Evolutionary conservation across 2,329 filamentous ascomycete genomes (phyloP), one percentile per base, ranked within the genome.

Genomic region (Botrytis squamosa): DNA sequence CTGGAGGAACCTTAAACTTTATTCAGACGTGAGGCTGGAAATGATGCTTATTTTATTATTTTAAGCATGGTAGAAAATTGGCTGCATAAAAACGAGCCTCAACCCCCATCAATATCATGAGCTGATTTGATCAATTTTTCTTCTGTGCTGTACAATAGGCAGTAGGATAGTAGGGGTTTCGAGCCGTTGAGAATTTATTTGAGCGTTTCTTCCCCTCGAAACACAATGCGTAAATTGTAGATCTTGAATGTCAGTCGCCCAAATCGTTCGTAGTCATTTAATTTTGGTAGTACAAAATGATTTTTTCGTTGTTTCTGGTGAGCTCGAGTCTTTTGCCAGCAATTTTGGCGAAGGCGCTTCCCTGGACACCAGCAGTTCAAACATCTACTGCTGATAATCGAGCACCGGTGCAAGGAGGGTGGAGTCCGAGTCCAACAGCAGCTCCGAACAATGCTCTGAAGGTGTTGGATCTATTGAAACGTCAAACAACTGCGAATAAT

Each of bases 1-100:
- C 36, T 42, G 36, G 33, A 22, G 33, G 29, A 66, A 49, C 29
- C 42, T 49, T 66, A 68, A 68, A 68, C 46, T 55, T 40, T 68
- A 68, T 68, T 29, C 33, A 55, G 46, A 55, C 16, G 36, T 55
- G 40, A 40, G 36, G 65, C 65, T 55, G 40, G 62, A 40, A 29
- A 20, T 55, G 25, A 29, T 40, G 20, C 22, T 12, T 40, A 40
- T 55, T 68, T 68, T 22, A 55, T 12, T 40, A 40, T 55, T 68
- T 68, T 22, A 55, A 68, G 65, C 16, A 29, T 29, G 36, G 16
- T 22, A n/a, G 12, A n/a, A 68, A 42, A 29, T 68, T 68, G 25
- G 46, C 49, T n/a, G 36, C 42, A n/a, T 49, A 20, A 55, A 20
- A 22, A 29, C 16, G 25, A 68, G 46, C 9, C 36, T 68, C 36